Evolutionary conservation across 1,284 basidiomycete species (phyloP), one percentile per base, ranked within the genome.

Genomic region (Ceratobasidium sp.): DNA sequence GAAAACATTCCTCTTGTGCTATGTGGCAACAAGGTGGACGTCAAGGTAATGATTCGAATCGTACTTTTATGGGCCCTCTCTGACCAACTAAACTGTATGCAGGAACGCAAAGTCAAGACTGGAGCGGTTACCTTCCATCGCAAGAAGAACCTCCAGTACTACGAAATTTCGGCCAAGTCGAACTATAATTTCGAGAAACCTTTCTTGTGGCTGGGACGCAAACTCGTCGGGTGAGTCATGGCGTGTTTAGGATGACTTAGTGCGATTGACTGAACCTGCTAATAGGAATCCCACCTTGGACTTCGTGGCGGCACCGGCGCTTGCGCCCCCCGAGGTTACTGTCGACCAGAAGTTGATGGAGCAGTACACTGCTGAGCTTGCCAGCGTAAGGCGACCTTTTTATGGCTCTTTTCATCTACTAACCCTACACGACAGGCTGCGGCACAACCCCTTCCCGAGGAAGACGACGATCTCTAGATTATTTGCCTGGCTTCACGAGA

Each of bases 111-210:
- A 90, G 98, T 99, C 81, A 99, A 99, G 90, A 99, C 97, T 51
- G 95, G 94, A 76, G 92, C 94, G 75, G 97, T 99, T 78, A 99
- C 98, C 77, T 99, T 99, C 94, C 98, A 99, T 90, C 91, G 98
- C 84, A 99, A 99, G 94, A 99, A 99, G 91, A 99, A 98, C 88
- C 90, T 99, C 77, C 98, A 99, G 85, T 99, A 99, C 90, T 99
- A 97, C 84, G 98, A 99, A 84, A 99, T 99, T 83, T 99, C 97
- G 5, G 98, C 98, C 80, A 99, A 99, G 87, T 98, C 96, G 73
- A 99, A 99, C 90, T 99, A 99, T 88, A 99, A 99, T 90, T 99
- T 99, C 84, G 98, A 99, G 88, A 99, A 99, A 87, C 98, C 98
- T 66, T 99, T 99, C 95, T 90, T 99, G 80, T 99, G 98, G 98